These are phyloP conservation scores for Chenopodium formosanum DNA, from an alignment of 148 eudicot genomes.

Conservation along the genomic window DNA sequence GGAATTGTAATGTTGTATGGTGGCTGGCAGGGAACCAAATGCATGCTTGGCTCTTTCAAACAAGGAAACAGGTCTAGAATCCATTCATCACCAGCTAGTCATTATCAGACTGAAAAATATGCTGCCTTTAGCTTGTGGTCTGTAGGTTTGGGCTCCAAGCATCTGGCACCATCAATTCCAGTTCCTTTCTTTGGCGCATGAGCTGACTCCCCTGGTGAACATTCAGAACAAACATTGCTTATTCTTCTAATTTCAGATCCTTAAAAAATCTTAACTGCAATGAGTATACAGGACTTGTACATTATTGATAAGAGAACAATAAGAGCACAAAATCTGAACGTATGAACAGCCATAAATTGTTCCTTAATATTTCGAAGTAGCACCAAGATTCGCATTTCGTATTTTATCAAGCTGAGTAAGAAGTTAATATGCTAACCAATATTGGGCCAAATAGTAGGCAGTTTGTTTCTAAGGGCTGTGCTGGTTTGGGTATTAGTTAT, in stretches of 20 bases:
- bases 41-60: constrained; percentile 54
- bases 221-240: constrained; percentile 16
- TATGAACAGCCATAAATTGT: background rate
- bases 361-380: background rate
- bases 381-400: background rate
- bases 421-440: background rate
- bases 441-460: background rate
- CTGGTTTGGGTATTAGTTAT: background rate
- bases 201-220: constrained; percentile 45
- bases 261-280: constrained; percentile 1
- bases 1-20: constrained; percentile 24
- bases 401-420: background rate
- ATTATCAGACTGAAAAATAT: constrained; percentile 25
- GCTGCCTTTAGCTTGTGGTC: constrained; percentile 28
- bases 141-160: constrained; percentile 32
- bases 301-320: background rate
- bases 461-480: background rate
- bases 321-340: background rate
- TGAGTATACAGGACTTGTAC: constrained; percentile 9
- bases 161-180: constrained; percentile 27
- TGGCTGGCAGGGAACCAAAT: constrained; percentile 57
- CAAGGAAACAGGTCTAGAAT: constrained; percentile 35
- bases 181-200: constrained; percentile 36
- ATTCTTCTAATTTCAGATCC: background rate
- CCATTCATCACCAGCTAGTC: constrained; percentile 33